phyloP scores from a whole-genome alignment of 2,329 filamentous ascomycete species.

The Aspergillus awamori region DNA sequence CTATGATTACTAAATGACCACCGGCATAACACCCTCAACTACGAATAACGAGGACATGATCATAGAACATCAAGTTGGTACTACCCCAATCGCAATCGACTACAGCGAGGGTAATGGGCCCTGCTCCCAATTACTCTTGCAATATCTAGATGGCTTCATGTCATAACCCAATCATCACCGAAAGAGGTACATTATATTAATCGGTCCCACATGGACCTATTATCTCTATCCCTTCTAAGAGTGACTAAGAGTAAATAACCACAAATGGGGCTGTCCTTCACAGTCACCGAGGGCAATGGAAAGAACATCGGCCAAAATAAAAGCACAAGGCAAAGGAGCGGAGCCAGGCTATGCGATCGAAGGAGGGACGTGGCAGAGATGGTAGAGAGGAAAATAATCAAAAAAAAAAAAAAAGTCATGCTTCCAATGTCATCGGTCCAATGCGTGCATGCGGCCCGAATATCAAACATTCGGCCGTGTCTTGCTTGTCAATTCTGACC shows the following conservation, averaged over 20 bases:
- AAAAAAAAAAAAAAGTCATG: constrained; percentile 10
- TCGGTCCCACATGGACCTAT: constrained; percentile 14
- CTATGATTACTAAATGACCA: too few relatives aligned
- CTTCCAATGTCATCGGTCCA: constrained; percentile 4
- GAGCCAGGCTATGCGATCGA: background rate
- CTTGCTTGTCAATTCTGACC: constrained; percentile 14
- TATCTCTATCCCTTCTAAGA: constrained; percentile 24
- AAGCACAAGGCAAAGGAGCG: constrained; percentile 5
- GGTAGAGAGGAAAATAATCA: constrained; percentile 1
- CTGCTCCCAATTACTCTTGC: too few relatives aligned
- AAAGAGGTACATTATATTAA: constrained; percentile 4
- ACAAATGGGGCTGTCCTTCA: constrained; percentile 18
- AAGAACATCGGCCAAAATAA: background rate
- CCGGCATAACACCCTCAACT: too few relatives aligned
- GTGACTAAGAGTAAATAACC: constrained; percentile 20
- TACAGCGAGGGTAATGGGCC: too few relatives aligned
- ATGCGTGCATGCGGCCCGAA: constrained; percentile 10
- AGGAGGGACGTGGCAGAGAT: background rate
- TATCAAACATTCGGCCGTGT: constrained; percentile 10
- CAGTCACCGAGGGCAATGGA: constrained; percentile 1
- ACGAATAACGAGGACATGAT: too few relatives aligned
- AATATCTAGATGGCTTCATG: too few relatives aligned
- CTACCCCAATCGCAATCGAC: too few relatives aligned
- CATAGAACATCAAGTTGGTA: too few relatives aligned
- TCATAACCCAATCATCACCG: background rate